phyloP scores from a whole-genome alignment of 139 green algal genomes.

The Micractinium sp. region DNA sequence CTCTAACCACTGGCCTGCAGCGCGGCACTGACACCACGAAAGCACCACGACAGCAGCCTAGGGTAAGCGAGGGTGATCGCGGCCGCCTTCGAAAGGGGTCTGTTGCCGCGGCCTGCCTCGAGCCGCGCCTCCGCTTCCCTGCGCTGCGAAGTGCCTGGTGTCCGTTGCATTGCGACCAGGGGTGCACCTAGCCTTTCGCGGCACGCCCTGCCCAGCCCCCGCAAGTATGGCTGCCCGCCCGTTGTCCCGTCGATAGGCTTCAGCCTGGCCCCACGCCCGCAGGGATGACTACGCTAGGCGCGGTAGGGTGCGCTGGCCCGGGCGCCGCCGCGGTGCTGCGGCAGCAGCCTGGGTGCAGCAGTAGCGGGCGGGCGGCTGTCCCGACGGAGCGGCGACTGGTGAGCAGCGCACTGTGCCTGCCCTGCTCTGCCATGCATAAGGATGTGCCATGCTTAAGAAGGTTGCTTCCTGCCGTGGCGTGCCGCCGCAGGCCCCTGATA shows the following conservation, averaged over 20 bases:
- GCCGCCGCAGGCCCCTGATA: background rate
- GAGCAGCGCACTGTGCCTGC: background rate
- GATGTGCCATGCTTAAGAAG: background rate
- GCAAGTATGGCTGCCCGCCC: no score
- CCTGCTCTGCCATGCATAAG: background rate
- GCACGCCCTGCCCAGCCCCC: background rate
- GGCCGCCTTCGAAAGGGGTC: no score
- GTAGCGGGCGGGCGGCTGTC: background rate
- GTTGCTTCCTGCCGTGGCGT: background rate
- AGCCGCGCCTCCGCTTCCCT: background rate
- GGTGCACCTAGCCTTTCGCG: background rate
- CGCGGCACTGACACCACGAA: no score
- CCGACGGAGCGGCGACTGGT: background rate
- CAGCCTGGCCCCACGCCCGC: background rate
- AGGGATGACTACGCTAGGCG: background rate
- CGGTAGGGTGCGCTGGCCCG: background rate
- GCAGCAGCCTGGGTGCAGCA: background rate
- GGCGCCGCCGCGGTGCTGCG: background rate
- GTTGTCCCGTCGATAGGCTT: background rate
- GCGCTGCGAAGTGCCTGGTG: background rate
- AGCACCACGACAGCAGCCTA: no score
- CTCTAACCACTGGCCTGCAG: no score
- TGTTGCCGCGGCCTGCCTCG: background rate
- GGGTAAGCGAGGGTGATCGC: no score
- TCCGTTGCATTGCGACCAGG: background rate